phyloP scores from a whole-genome alignment of 805 yeast genomes.

The Ogataea sp. region DNA sequence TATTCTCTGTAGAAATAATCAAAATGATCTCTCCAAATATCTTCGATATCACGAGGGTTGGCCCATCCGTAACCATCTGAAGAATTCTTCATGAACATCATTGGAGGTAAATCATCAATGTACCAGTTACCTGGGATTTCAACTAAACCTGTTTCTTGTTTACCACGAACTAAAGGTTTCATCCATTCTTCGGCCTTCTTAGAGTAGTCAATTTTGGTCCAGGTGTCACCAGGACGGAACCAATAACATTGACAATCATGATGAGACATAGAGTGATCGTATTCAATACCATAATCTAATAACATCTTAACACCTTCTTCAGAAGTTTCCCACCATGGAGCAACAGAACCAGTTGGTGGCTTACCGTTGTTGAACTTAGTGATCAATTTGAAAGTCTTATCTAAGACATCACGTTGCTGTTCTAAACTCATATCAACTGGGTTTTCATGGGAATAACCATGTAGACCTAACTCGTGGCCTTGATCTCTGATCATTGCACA shows the following conservation, averaged over 20 bases:
- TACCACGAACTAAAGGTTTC: slow-evolving; percentile 26
- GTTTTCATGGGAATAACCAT: slow-evolving; percentile 30
- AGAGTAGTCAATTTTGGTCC: slow-evolving; percentile 28
- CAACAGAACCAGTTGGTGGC: slow-evolving; percentile 28
- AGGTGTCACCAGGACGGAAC: slow-evolving; percentile 28
- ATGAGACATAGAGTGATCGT: slow-evolving; percentile 29
- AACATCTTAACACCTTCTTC: slow-evolving; percentile 25
- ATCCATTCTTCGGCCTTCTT: slow-evolving; percentile 28
- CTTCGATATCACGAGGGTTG: slow-evolving; percentile 28
- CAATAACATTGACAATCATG: slow-evolving; percentile 30
- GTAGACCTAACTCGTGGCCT: slow-evolving; percentile 30
- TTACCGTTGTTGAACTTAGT: slow-evolving; percentile 26
- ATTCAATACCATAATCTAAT: slow-evolving; percentile 27
- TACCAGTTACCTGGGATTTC: slow-evolving; percentile 32
- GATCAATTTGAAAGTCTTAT: slow-evolving; percentile 22
- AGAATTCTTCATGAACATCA: slow-evolving; percentile 27
- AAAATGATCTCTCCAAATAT: slow-evolving; percentile 31
- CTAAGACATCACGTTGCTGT: slow-evolving; percentile 27
- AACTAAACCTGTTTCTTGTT: slow-evolving; percentile 25
- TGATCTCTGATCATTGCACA: slow-evolving; percentile 25
- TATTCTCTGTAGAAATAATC: slow-evolving; percentile 29
- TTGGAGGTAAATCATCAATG: slow-evolving; percentile 31
- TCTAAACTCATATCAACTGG: slow-evolving; percentile 27
- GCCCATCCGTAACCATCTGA: slow-evolving; percentile 27
- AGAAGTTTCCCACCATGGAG: slow-evolving; percentile 32